These are phyloP conservation scores for Curvularia sp. DNA, from an alignment of 2,329 filamentous ascomycete genomes.

Conservation along the genomic window DNA sequence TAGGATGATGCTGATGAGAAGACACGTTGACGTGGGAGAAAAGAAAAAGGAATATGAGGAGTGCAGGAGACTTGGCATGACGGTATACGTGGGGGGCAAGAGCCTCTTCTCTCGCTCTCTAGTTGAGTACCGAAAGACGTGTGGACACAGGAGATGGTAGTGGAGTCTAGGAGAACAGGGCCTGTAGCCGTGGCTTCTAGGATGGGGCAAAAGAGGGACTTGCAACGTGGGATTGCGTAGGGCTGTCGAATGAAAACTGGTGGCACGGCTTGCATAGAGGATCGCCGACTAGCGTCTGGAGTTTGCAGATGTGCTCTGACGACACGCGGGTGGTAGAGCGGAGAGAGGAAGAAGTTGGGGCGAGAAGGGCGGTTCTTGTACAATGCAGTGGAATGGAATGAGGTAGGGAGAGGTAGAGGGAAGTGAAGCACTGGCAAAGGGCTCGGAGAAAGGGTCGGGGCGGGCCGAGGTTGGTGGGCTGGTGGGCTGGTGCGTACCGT, in stretches of 20 bases:
- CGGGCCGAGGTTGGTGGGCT: conserved; percentile 12
- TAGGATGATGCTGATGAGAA: conserved; percentile 26
- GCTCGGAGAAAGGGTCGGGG: background rate
- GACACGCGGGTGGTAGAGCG: conserved; percentile 3
- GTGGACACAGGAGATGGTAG: background rate
- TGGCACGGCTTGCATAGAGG: conserved; percentile 25
- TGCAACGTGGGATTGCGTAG: conserved; percentile 24
- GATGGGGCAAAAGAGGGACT: conserved; percentile 40
- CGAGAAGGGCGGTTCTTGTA: background rate
- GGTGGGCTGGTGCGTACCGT: background rate
- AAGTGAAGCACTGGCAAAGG: background rate
- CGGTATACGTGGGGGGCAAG: background rate
- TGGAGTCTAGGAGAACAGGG: background rate
- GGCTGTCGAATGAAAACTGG: conserved; percentile 38
- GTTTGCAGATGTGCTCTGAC: conserved; percentile 12
- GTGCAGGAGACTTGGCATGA: conserved; percentile 7
- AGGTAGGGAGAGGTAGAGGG: background rate
- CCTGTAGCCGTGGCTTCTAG: conserved; percentile 14
- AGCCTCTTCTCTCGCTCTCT: background rate
- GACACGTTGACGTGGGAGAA: conserved; percentile 22
- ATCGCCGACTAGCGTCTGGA: conserved; percentile 23
- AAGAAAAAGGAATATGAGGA: conserved; percentile 6
- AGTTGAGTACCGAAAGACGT: background rate
- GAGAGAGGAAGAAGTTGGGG: background rate
- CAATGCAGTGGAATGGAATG: background rate